A percentile compares a stretch with the other conserved stretches of the same genome.
Conservation (phyloP, 1,284 basidiomycete genomes). For the Takashimella koratensis region DNA sequence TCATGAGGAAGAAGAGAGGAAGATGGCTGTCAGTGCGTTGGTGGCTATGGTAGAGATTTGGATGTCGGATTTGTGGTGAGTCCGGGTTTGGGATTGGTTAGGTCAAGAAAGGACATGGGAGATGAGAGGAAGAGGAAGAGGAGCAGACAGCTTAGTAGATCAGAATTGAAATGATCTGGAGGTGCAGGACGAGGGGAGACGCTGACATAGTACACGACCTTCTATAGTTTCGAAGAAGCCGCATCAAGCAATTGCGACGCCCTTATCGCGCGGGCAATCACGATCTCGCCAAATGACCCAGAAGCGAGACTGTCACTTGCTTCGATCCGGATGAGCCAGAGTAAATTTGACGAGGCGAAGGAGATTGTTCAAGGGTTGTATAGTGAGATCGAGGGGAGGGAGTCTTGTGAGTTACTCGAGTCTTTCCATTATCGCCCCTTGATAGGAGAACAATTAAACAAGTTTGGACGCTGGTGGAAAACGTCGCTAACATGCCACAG, state of each 20-base stretch:
- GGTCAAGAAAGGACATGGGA: no score
- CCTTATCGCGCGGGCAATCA: conserved; percentile 67
- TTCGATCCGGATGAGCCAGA: conserved; percentile 84
- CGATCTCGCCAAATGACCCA: conserved; percentile 68
- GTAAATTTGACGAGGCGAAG: conserved; percentile 74
- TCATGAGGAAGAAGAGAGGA: conserved; percentile 59
- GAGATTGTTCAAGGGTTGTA: conserved; percentile 66
- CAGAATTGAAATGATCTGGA: no score
- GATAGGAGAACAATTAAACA: background rate
- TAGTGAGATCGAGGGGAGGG: conserved; percentile 68
- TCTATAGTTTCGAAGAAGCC: conserved; percentile 64
- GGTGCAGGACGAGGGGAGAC: no score
- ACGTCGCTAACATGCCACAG: no score
- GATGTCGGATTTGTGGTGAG: conserved; percentile 93
- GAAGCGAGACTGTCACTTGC: conserved; percentile 80
- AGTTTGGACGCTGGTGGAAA: no score
- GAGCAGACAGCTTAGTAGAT: no score
- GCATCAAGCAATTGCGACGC: conserved; percentile 67
- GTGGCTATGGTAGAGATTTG: conserved; percentile 93
- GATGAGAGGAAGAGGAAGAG: no score
- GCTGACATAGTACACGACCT: no score
- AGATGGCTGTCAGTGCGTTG: conserved; percentile 74
- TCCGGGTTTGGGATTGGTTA: no score
- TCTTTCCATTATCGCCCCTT: no score
- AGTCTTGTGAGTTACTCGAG: conserved; percentile 55